These are phyloP conservation scores for Cerrena zonata DNA, from an alignment of 1,284 basidiomycete genomes.

Conservation along the genomic window DNA sequence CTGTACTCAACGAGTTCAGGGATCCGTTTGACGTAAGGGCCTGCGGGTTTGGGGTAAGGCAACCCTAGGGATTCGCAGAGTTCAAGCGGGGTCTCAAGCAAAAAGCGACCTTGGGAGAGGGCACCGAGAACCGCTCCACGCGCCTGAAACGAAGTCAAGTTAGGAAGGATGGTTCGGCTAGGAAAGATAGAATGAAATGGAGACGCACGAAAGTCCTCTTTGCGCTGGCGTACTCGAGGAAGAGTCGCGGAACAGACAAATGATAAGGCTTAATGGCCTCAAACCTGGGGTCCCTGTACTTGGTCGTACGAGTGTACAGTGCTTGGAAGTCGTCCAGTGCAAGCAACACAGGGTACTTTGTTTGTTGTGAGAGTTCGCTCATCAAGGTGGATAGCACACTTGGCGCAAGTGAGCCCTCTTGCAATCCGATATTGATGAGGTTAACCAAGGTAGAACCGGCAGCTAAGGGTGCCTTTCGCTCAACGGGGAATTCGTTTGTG, in stretches of 20 bases:
- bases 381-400: slow-evolving; percentile 63
- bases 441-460: slow-evolving; percentile 48
- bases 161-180: background rate
- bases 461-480: slow-evolving; percentile 41
- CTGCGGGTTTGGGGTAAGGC: slow-evolving; percentile 32
- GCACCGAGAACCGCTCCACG: slow-evolving; percentile 66
- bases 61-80: slow-evolving; percentile 51
- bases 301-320: slow-evolving; percentile 60
- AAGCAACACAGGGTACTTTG: slow-evolving; percentile 70
- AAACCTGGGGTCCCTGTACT: slow-evolving; percentile 78
- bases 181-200: background rate
- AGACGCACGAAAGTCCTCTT: slow-evolving; percentile 58
- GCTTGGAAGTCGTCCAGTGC: slow-evolving; percentile 87
- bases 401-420: slow-evolving; percentile 53
- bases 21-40: slow-evolving; percentile 48
- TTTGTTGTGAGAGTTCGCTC: slow-evolving; percentile 64
- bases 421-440: slow-evolving; percentile 56
- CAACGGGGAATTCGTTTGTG: slow-evolving; percentile 34
- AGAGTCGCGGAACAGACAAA: slow-evolving; percentile 72
- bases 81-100: slow-evolving; percentile 51
- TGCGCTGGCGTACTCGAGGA: slow-evolving; percentile 75
- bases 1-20: slow-evolving; percentile 44
- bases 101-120: slow-evolving; percentile 49
- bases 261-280: slow-evolving; percentile 71
- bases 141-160: too few relatives aligned